A percentile compares a stretch with the other conserved stretches of the same genome.
Conservation (phyloP, 148 eudicot genomes). For the Rhododendron molle region DNA sequence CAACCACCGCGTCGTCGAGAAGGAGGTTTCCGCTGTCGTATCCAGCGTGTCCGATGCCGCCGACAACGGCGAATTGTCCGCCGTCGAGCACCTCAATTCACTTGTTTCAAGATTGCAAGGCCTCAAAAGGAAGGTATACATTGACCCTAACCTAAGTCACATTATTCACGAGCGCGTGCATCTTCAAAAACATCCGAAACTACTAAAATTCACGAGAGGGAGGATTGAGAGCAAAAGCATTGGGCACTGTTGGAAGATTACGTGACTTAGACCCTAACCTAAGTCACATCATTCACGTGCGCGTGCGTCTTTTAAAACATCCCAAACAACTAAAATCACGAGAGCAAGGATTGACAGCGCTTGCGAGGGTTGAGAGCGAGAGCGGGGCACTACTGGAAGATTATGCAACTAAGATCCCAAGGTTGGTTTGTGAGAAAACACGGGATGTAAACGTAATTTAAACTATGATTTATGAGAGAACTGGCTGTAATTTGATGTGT, state of each 20-base stretch:
- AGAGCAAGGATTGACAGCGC: neutral
- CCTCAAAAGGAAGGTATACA: constrained; percentile 69
- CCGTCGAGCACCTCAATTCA: constrained; percentile 62
- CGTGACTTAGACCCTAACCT: too few species aligned
- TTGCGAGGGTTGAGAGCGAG: neutral
- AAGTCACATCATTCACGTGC: neutral
- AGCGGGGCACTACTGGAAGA: neutral
- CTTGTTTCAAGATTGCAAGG: constrained; percentile 92
- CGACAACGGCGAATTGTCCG: constrained; percentile 38
- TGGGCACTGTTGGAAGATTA: too few species aligned
- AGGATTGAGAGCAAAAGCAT: neutral
- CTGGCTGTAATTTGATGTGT: neutral
- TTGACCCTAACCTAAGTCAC: neutral
- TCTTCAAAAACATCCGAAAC: neutral
- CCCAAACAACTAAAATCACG: neutral
- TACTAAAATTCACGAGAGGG: neutral
- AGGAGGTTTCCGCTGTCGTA: constrained; percentile 70
- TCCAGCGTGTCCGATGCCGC: constrained; percentile 50
- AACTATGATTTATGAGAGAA: neutral
- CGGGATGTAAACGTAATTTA: neutral
- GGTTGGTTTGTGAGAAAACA: neutral
- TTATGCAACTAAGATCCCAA: neutral
- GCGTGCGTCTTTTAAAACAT: too few species aligned
- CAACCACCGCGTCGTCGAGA: constrained; percentile 77
- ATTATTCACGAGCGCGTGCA: neutral